A percentile compares a stretch with the other conserved stretches of the same genome.
These are phyloP conservation scores for Xylaria intraflava DNA, from an alignment of 495 filamentous ascomycete genomes.

Conservation along the genomic window DNA sequence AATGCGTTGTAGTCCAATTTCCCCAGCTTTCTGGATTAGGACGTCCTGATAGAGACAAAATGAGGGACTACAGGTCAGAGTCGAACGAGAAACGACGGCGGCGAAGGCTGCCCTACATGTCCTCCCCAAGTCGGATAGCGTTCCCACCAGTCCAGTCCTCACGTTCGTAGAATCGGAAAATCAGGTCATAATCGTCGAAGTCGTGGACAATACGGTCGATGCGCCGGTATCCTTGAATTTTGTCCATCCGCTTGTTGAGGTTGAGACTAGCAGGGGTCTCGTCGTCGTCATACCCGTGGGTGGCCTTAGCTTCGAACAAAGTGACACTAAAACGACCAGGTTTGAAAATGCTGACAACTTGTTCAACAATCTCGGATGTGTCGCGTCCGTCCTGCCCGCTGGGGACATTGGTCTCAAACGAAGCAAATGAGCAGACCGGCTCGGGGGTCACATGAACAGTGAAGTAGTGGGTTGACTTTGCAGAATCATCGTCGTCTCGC, in stretches of 20 bases:
- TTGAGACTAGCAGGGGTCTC: conserved; percentile 31
- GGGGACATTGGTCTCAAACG: conserved; percentile 99
- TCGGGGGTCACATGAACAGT: conserved; percentile 98
- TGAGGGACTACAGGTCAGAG: not conserved
- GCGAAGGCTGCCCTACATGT: conserved; percentile 12
- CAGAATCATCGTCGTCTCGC: conserved; percentile 40
- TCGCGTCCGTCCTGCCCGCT: conserved; percentile 78
- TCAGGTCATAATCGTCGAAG: conserved; percentile 92
- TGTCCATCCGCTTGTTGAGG: conserved; percentile 66
- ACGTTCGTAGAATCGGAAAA: conserved; percentile 94
- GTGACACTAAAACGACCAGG: conserved; percentile 96
- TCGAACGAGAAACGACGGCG: conserved; percentile 6
- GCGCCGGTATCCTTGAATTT: conserved; percentile 78
- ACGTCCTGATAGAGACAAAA: conserved; percentile 1
- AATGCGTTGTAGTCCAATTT: conserved; percentile 2
- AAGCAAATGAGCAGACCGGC: conserved; percentile 96
- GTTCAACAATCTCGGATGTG: conserved; percentile 83
- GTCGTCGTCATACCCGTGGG: conserved; percentile 36
- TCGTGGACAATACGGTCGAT: conserved; percentile 96
- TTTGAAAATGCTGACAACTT: conserved; percentile 92
- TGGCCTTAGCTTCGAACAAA: conserved; percentile 81
- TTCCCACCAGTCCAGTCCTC: conserved; percentile 79
- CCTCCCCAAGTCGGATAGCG: conserved; percentile 61
- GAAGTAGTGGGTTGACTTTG: conserved; percentile 79
- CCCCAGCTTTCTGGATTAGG: conserved; percentile 4